Conservation (phyloP, 768 basidiomycete genomes). For the Cystobasidium ongulense region DNA sequence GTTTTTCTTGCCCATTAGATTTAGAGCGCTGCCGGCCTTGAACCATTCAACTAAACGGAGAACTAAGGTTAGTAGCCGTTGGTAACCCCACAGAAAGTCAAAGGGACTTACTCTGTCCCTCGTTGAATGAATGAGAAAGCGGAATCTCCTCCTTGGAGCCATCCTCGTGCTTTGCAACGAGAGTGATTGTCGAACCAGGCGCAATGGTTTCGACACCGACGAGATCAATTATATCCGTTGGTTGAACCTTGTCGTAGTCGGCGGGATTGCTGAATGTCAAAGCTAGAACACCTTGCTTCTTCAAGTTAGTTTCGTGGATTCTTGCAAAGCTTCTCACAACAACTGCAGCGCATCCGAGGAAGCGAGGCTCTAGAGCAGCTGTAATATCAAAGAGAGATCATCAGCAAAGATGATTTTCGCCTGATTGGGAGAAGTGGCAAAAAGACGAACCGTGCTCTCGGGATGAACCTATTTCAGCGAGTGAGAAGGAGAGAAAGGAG, state of each 20-base stretch:
- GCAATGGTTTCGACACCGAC: conserved; percentile 78
- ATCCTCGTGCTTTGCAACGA: conserved; percentile 61
- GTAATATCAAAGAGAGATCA: no score
- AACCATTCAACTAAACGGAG: conserved; percentile 65
- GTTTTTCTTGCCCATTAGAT: conserved; percentile 62
- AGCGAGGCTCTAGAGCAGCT: conserved; percentile 90
- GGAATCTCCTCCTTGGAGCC: conserved; percentile 53
- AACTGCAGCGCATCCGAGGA: conserved; percentile 88
- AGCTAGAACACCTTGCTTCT: conserved; percentile 63
- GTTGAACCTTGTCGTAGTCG: conserved; percentile 82
- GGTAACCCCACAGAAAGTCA: not conserved
- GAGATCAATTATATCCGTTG: conserved; percentile 81
- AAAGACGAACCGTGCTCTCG: no score
- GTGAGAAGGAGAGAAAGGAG: not conserved
- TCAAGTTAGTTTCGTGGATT: conserved; percentile 54
- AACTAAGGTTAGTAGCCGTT: not conserved
- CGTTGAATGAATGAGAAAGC: conserved; percentile 89
- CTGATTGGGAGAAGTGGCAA: not conserved
- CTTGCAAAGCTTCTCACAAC: conserved; percentile 70
- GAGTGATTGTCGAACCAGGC: conserved; percentile 81
- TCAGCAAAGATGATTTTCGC: no score
- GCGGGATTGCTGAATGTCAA: conserved; percentile 24
- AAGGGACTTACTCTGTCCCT: conserved; percentile 59
- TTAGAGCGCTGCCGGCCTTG: conserved; percentile 91
- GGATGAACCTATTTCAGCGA: conserved; percentile 22